Conservation (phyloP, 2,329 filamentous ascomycete genomes). For the Sporothrix mexicana region DNA sequence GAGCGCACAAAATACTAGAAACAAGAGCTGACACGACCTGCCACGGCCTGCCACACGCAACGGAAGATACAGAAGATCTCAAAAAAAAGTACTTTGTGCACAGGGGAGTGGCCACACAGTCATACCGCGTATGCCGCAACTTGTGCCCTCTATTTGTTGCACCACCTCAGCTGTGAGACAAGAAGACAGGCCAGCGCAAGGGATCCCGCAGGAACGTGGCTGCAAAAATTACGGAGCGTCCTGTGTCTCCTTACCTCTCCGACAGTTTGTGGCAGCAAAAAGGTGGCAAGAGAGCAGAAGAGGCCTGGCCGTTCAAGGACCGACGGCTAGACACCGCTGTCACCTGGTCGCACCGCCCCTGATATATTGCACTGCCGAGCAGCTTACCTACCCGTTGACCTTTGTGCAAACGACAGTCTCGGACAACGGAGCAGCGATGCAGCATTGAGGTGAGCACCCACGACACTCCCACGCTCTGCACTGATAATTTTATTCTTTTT, state of each 20-base stretch:
- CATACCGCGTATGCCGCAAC: conserved; percentile 10
- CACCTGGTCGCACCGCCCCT: conserved; percentile 5
- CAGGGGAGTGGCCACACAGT: neutral
- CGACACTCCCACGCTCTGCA: neutral
- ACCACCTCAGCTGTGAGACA: conserved; percentile 10
- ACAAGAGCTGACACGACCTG: neutral
- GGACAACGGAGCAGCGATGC: too few relatives aligned
- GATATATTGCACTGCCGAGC: conserved; percentile 15
- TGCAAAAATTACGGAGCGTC: conserved; percentile 13
- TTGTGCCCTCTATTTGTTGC: neutral
- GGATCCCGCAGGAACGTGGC: conserved; percentile 18
- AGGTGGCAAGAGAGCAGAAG: conserved; percentile 2
- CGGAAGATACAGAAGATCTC: conserved; percentile 14
- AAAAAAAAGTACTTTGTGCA: conserved; percentile 10
- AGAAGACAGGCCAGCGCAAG: conserved; percentile 12
- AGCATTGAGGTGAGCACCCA: neutral
- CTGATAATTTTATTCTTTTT: neutral
- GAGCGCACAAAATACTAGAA: neutral
- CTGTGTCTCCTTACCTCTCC: neutral
- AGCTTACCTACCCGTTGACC: neutral
- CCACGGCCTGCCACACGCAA: neutral
- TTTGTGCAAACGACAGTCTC: neutral
- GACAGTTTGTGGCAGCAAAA: neutral
- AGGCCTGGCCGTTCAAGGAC: neutral
- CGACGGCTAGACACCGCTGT: neutral